phyloP scores from a whole-genome alignment of 2,329 filamentous ascomycete genomes.

The Plectosphaerella cucumerina region DNA sequence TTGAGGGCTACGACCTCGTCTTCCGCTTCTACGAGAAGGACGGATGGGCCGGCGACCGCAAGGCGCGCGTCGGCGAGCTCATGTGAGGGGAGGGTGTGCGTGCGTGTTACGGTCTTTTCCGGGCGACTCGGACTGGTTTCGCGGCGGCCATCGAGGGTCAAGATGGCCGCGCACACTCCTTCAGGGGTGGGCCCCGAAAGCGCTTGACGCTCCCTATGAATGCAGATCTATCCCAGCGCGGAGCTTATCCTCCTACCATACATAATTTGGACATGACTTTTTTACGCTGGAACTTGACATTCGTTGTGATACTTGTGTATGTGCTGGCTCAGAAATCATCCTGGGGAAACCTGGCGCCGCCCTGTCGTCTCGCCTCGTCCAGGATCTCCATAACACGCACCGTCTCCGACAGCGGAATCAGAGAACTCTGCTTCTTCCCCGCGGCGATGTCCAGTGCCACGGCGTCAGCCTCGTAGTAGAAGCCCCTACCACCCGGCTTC shows the following conservation, averaged over 20 bases:
- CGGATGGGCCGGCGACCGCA: constrained; percentile 60
- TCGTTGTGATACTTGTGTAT: background rate
- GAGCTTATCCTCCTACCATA: no score
- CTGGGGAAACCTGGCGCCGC: constrained; percentile 22
- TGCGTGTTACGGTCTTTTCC: background rate
- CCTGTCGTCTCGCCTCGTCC: constrained; percentile 38
- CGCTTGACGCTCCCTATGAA: no score
- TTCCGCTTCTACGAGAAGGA: constrained; percentile 95
- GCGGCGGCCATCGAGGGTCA: background rate
- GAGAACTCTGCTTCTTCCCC: constrained; percentile 29
- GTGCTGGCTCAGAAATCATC: constrained; percentile 9
- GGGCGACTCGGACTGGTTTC: background rate
- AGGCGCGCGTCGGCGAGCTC: constrained; percentile 51
- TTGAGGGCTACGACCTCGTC: constrained; percentile 94
- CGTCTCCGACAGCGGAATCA: constrained; percentile 43
- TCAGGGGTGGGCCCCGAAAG: no score
- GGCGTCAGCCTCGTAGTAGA: constrained; percentile 41
- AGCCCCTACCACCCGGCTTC: constrained; percentile 26
- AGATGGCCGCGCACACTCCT: no score
- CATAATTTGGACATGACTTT: no score
- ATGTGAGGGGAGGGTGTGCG: constrained; percentile 16
- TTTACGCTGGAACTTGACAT: background rate
- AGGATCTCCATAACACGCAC: constrained; percentile 40
- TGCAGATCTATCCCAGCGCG: no score
- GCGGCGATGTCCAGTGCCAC: constrained; percentile 34